Evolutionary conservation across 1,284 basidiomycete genomes (phyloP), one percentile per base, ranked within the genome.

Genomic region (Ganoderma resinaceum): DNA sequence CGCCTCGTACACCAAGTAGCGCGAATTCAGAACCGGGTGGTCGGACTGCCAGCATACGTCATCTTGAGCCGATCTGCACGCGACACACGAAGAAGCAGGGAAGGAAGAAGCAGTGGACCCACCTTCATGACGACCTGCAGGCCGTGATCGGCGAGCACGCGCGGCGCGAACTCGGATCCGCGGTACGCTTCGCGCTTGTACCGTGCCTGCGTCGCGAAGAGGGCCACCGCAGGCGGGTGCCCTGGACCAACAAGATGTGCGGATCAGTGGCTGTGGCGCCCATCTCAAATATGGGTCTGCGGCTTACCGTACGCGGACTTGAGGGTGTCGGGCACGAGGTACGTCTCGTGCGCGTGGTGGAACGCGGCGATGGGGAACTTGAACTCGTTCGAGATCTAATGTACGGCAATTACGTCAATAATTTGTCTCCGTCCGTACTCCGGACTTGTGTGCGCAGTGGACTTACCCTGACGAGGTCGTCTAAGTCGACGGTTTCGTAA

Each of bases 111-210:
- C 4, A 23, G 14, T 11, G 16, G 40, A 49, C 70, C 37, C 73
- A 90, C 90, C 88, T 95, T 95, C 89, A 94, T 91, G 20, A 91
- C 87, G 3, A 97, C 91, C 42, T 86, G 83, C 33, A 97, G 80
- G 1, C 90, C 92, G 63, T 90, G 86, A 59, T 96, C 91, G 0
- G 90, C 84, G 23, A 97, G 83, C 62, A 98, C 91, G 55, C 89
- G 88, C 20, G 94, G 87, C 0, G 95, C 94, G 78, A 93, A 97
- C 74, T 96, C 94, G 2, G 93, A 92, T 3, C 92, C 94, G 37
- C 95, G 86, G 80, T 92, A 97, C 0, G 94, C 88, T 76, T 97
- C 95, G 14, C 92, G 89, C 80, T 97, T 97, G 80, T 94, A 96
- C 64, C 92, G 68, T 59, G 68, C 73, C 67, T 73, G 73, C 8